Base-by-base conservation (phyloP, 192 early-diverging fungal genomes). In the Mortierella antarctica region DNA sequence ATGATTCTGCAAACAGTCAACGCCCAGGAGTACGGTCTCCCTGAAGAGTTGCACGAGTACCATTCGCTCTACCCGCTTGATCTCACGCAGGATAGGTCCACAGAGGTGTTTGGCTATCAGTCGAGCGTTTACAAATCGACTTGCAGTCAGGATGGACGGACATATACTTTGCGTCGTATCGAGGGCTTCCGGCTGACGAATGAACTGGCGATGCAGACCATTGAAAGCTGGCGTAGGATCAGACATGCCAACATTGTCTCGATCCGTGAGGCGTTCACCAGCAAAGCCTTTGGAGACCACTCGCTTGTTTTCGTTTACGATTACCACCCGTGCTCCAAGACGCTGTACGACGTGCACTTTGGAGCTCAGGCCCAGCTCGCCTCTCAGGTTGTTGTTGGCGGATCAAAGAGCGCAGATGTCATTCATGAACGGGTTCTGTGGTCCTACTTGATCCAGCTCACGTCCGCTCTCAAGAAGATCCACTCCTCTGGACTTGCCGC, bases 281-380 rank as follows among this genome's bases (percentile, higher is more conserved):
- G 96, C 7, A 94, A 92, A 51, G 95, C 95, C 4, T 99, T 99
- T 90, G 96, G 95, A 15, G 97, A 99, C 75, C 89, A 93, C 56
- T 96, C 98, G n/a, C 87, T 99, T n/a, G 90, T 98, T 11, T 89
- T 99, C 73, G 96, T 98, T 7, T 97, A 95, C 76, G 97, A 98
- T 78, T 98, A 94, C 81, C 93, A 96, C 85, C 97, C 97, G 10
- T 91, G 93, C 21, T 86, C 93, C 9, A 86, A 84, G 56, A 95
- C 95, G 0, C 73, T 96, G 2, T 87, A 83, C 65, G 85, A 88
- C 10, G 90, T 90, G 39, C 89, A 94, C 79, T 94, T 95, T 65
- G 66, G 86, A 7, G 75, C 88, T 8, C 83, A 83, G 46, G 83
- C 84, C n/a, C 88, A 89, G 42, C 49, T 83, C 46, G 69, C 74